phyloP scores from a whole-genome alignment of 164 flowering plant genomes.

The Platanus orientalis region DNA sequence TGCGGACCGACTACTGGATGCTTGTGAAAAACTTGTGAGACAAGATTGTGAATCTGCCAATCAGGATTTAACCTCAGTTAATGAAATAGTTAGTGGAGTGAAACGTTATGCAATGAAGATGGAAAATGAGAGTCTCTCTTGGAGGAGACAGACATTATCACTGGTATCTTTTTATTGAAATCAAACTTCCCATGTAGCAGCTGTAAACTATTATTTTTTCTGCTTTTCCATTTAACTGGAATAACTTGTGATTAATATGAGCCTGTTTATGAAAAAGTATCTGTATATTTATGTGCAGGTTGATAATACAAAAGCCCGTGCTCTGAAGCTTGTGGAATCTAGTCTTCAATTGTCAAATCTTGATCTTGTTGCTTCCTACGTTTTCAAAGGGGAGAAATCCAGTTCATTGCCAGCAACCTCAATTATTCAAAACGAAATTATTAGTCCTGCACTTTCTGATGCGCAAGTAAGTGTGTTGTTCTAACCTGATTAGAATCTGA shows the following conservation, averaged over 20 bases:
- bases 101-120: slow-evolving; percentile 52
- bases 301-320: slow-evolving; percentile 55
- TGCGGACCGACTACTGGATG: slow-evolving; percentile 66
- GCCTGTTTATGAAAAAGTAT: slow-evolving; percentile 1
- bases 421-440: slow-evolving; percentile 62
- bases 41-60: slow-evolving; percentile 53
- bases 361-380: slow-evolving; percentile 64
- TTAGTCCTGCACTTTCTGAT: slow-evolving; percentile 66
- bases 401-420: slow-evolving; percentile 48
- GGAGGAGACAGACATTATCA: slow-evolving; percentile 51
- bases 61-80: slow-evolving; percentile 54
- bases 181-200: neutral
- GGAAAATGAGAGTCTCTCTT: slow-evolving; percentile 68
- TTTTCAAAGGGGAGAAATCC: slow-evolving; percentile 55
- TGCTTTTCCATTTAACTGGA: neutral
- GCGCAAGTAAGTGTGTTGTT: slow-evolving; percentile 45
- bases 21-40: slow-evolving; percentile 55
- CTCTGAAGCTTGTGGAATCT: slow-evolving; percentile 62
- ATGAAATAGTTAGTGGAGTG: slow-evolving; percentile 50
- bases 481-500: neutral
- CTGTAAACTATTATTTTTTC: neutral
- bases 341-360: slow-evolving; percentile 79
- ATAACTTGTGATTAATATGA: neutral
- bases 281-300: slow-evolving; percentile 50
- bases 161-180: slow-evolving; percentile 40